Percentiles rank a stretch among this genome's conserved stretches.
These are phyloP conservation scores for Nemania serpens DNA, from an alignment of 2,329 filamentous ascomycete genomes.

Conservation along the genomic window DNA sequence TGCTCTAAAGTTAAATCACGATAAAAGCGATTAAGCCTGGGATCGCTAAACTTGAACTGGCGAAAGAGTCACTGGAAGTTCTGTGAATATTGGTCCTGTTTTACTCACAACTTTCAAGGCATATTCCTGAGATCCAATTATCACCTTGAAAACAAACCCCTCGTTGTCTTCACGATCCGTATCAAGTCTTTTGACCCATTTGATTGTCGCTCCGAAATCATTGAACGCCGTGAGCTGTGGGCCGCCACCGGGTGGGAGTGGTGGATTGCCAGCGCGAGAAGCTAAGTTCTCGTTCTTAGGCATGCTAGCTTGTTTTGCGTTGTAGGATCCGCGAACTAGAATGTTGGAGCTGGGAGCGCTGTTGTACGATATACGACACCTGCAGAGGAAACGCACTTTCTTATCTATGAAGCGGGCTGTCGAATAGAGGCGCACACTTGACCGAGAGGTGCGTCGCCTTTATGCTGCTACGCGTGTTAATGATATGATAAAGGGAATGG, in stretches of 20 bases:
- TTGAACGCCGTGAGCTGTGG: background rate
- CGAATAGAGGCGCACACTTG: too few relatives aligned
- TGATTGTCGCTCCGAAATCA: background rate
- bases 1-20: background rate
- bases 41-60: constrained; percentile 7
- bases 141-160: background rate
- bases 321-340: too few relatives aligned
- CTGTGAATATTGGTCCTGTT: too few relatives aligned
- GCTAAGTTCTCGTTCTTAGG: background rate
- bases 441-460: too few relatives aligned
- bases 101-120: constrained; percentile 8
- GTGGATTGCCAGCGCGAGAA: background rate
- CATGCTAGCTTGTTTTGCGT: background rate
- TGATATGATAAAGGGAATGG: too few relatives aligned
- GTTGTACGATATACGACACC: too few relatives aligned
- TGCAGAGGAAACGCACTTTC: too few relatives aligned
- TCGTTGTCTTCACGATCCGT: background rate
- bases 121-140: background rate
- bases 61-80: background rate
- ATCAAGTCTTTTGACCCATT: constrained; percentile 14
- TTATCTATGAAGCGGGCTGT: too few relatives aligned
- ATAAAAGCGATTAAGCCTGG: background rate
- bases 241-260: background rate
- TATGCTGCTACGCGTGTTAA: too few relatives aligned
- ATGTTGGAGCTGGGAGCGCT: too few relatives aligned